Evolutionary conservation across 352 stramenopile species (phyloP).

Genomic region (Globisporangium middletonii): DNA sequence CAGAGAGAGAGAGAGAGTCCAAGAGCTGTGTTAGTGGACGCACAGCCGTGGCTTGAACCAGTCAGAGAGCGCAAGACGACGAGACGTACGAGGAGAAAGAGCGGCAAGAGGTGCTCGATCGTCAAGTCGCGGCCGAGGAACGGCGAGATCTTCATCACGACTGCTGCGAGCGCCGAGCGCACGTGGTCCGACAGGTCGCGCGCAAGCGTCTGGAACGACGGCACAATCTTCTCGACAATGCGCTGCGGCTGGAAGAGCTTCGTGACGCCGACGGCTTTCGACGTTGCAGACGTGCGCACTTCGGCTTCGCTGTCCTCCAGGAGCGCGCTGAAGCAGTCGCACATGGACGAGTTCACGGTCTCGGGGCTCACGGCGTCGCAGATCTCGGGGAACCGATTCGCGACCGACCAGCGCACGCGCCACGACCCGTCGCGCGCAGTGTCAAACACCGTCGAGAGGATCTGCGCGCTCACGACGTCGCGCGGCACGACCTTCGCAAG

Average conservation of each 20-base stretch:
- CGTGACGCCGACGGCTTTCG: slow-evolving; percentile 72
- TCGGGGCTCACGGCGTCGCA: slow-evolving; percentile 83
- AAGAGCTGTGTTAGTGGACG: neutral
- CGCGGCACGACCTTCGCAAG: slow-evolving; percentile 86
- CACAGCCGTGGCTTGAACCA: neutral
- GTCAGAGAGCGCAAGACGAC: neutral
- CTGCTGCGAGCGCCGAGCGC: slow-evolving; percentile 90
- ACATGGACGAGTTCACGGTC: slow-evolving; percentile 61
- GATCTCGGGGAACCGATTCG: slow-evolving; percentile 94
- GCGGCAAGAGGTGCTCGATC: slow-evolving; percentile 92
- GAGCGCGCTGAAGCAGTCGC: slow-evolving; percentile 90
- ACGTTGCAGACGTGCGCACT: slow-evolving; percentile 92
- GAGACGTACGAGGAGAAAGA: slow-evolving; percentile 87
- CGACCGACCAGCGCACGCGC: slow-evolving; percentile 97
- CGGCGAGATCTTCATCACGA: slow-evolving; percentile 94
- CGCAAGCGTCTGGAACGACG: slow-evolving; percentile 91
- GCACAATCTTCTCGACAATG: slow-evolving; percentile 69
- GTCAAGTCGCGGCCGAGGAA: slow-evolving; percentile 91
- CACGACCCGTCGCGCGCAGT: slow-evolving; percentile 95
- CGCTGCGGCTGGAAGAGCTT: slow-evolving; percentile 52
- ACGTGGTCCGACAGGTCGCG: slow-evolving; percentile 97
- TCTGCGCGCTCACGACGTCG: slow-evolving; percentile 64
- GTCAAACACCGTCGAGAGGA: slow-evolving; percentile 90
- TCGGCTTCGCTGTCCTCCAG: slow-evolving; percentile 97
- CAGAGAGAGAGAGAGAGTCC: neutral